phyloP scores from a whole-genome alignment of 345 rosid genomes.

The Crucihimalaya himalaica region DNA sequence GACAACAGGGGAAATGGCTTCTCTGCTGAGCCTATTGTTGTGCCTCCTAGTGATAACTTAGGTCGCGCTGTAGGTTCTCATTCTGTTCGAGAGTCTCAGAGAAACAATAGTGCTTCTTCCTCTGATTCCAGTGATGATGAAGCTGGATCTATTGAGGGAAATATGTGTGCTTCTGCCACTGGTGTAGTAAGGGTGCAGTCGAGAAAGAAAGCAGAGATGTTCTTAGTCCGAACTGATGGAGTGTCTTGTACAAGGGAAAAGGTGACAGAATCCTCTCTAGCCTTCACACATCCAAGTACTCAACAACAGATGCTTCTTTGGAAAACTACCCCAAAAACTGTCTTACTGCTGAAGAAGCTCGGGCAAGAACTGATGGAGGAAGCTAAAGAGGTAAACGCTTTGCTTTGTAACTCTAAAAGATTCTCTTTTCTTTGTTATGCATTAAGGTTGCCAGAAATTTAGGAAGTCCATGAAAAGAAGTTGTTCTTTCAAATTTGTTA shows the following conservation, averaged over 20 bases:
- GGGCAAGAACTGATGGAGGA: conserved; percentile 93
- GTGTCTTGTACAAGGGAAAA: conserved; percentile 93
- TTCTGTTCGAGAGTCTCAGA: conserved; percentile 41
- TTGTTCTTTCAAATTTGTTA: conserved; percentile 14
- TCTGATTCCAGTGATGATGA: conserved; percentile 59
- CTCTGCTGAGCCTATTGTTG: conserved; percentile 34
- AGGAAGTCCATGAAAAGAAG: conserved; percentile 4
- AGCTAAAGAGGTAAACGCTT: conserved; percentile 76
- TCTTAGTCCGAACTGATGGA: conserved; percentile 93
- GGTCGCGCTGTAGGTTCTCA: conserved; percentile 33
- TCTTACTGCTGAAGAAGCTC: conserved; percentile 81
- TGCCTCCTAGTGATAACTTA: conserved; percentile 44
- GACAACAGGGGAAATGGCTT: conserved; percentile 32
- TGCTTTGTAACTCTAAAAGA: not conserved
- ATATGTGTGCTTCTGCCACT: conserved; percentile 97
- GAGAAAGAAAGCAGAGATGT: conserved; percentile 97
- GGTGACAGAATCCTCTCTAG: conserved; percentile 92
- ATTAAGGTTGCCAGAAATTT: not conserved
- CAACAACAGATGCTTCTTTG: conserved; percentile 99
- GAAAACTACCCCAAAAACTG: conserved; percentile 94
- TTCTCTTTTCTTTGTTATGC: not conserved
- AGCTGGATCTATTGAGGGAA: conserved; percentile 60
- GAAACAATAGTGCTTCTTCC: conserved; percentile 41
- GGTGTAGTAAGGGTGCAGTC: conserved; percentile 98
- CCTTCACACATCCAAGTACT: conserved; percentile 98